A percentile compares a stretch with the other conserved stretches of the same genome.
Conservation (phyloP, 805 yeast species). For the Candida chilensis region DNA sequence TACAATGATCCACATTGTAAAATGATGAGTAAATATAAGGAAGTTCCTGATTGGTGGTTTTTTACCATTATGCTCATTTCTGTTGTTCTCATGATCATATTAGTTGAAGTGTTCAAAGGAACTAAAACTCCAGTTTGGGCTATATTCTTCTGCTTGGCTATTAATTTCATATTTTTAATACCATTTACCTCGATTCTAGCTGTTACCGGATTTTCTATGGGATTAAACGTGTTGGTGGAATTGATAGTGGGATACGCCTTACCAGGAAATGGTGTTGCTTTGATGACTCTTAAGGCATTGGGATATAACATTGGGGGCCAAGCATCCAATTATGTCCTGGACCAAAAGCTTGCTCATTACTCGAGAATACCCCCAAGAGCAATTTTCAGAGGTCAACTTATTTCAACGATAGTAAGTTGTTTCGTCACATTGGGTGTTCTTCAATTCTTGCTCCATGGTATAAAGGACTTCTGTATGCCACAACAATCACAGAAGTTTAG, state of each 20-base stretch:
- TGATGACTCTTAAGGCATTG: constrained; percentile 29
- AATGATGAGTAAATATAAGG: constrained; percentile 48
- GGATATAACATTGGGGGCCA: constrained; percentile 23
- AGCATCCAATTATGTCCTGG: constrained; percentile 24
- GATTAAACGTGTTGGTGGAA: constrained; percentile 33
- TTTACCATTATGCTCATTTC: constrained; percentile 21
- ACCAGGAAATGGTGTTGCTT: constrained; percentile 32
- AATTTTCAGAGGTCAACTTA: constrained; percentile 36
- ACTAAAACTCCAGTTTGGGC: constrained; percentile 33
- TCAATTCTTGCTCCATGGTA: constrained; percentile 22
- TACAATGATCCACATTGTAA: constrained; percentile 45
- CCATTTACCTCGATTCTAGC: constrained; percentile 33
- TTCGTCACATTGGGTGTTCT: constrained; percentile 18
- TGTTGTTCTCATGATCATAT: constrained; percentile 24
- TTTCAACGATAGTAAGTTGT: constrained; percentile 17
- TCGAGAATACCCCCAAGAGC: constrained; percentile 52
- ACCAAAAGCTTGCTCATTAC: constrained; percentile 46
- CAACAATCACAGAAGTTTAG: constrained; percentile 26
- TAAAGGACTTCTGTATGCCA: constrained; percentile 20
- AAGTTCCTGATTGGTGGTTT: constrained; percentile 54
- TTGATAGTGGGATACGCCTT: constrained; percentile 32
- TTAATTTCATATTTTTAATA: constrained; percentile 28
- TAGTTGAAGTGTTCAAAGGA: constrained; percentile 33
- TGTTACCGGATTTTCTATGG: constrained; percentile 32
- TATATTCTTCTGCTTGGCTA: constrained; percentile 26